phyloP scores from a whole-genome alignment of 2,329 filamentous ascomycete genomes.

The Leptodontidium sp. region DNA sequence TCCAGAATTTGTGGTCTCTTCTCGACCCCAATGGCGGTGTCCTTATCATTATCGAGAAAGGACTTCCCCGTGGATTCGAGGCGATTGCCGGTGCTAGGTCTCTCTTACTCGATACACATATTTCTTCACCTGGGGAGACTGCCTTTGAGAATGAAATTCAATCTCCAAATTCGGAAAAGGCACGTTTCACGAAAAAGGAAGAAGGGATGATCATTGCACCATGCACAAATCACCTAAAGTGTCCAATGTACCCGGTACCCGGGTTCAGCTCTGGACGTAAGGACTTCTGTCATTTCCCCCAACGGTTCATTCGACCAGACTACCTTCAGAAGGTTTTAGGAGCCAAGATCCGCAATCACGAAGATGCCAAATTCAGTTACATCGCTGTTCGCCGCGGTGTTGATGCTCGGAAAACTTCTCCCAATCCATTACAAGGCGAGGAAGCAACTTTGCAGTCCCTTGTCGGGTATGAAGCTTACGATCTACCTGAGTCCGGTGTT shows the following conservation, averaged over 20 bases:
- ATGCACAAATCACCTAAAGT: slow-evolving; percentile 88
- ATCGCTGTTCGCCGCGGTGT: slow-evolving; percentile 83
- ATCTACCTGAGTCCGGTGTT: slow-evolving; percentile 41
- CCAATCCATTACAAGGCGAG: slow-evolving; percentile 57
- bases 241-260: slow-evolving; percentile 84
- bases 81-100: slow-evolving; percentile 86
- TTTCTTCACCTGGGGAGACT: slow-evolving; percentile 66
- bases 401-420: slow-evolving; percentile 52
- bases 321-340: slow-evolving; percentile 83
- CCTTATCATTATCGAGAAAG: slow-evolving; percentile 89
- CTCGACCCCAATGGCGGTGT: slow-evolving; percentile 86
- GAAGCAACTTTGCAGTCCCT: slow-evolving; percentile 73
- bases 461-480: slow-evolving; percentile 69
- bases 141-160: slow-evolving; percentile 49
- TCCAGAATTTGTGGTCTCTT: slow-evolving; percentile 90
- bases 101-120: slow-evolving; percentile 78
- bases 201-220: slow-evolving; percentile 72
- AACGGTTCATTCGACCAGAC: slow-evolving; percentile 84
- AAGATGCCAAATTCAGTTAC: slow-evolving; percentile 92
- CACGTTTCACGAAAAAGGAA: slow-evolving; percentile 55
- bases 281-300: slow-evolving; percentile 90
- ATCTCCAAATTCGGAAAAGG: slow-evolving; percentile 34
- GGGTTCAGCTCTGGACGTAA: slow-evolving; percentile 78
- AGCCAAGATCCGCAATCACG: slow-evolving; percentile 77
- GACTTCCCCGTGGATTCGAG: slow-evolving; percentile 90